These are phyloP conservation scores for Lecanicillium sp. DNA, from an alignment of 2,329 filamentous ascomycete species.

Conservation along the genomic window DNA sequence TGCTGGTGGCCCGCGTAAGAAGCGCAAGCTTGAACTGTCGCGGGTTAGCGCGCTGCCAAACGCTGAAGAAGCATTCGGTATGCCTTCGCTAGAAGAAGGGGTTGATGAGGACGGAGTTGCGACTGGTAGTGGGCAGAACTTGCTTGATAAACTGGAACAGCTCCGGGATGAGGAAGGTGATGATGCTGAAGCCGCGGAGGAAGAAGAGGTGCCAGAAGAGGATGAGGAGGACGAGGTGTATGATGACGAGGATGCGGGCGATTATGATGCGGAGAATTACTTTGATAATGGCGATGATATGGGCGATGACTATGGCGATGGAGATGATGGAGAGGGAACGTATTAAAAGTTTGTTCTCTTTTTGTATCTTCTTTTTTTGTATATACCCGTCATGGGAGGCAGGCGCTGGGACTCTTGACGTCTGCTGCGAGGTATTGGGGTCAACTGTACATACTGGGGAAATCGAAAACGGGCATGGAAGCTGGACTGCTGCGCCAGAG, in stretches of 20 bases:
- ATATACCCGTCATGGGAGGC: too few species aligned
- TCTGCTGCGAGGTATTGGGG: too few species aligned
- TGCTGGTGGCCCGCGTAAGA: constrained; percentile 27
- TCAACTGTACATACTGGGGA: too few species aligned
- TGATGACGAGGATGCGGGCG: constrained; percentile 51
- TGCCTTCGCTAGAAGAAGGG: constrained; percentile 18
- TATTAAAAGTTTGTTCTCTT: constrained; percentile 17
- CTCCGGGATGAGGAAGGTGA: constrained; percentile 42
- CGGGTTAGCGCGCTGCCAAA: constrained; percentile 39
- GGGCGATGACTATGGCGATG: constrained; percentile 41
- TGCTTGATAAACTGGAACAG: constrained; percentile 36
- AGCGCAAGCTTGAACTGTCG: constrained; percentile 37
- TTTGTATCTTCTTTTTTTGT: background rate
- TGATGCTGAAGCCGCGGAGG: constrained; percentile 40
- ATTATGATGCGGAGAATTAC: constrained; percentile 53
- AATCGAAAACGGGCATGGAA: too few species aligned
- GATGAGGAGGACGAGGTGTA: constrained; percentile 41
- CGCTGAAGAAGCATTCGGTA: constrained; percentile 42
- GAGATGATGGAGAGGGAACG: constrained; percentile 39
- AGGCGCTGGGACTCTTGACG: too few species aligned
- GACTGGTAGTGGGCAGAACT: constrained; percentile 24
- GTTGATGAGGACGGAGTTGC: constrained; percentile 21
- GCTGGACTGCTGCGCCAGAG: background rate
- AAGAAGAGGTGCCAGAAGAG: constrained; percentile 38
- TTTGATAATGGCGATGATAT: constrained; percentile 51